phyloP scores from a whole-genome alignment of 179 eudicot species.

The Patellifolia procumbens region DNA sequence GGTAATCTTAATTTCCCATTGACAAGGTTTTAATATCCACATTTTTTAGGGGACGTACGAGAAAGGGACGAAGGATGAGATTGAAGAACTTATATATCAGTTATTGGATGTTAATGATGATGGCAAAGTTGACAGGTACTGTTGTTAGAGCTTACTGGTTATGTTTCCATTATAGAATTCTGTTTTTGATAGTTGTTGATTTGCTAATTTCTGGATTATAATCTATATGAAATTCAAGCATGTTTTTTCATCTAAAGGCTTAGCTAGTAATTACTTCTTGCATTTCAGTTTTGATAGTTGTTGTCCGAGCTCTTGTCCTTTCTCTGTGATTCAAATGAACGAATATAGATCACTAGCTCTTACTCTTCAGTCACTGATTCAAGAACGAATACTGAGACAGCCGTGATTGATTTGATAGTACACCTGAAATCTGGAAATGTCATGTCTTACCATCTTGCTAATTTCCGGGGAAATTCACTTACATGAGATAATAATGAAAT shows the following conservation, averaged over 20 bases:
- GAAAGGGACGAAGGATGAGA: conserved; percentile 83
- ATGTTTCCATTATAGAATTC: neutral
- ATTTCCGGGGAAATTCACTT: neutral
- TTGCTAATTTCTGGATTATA: neutral
- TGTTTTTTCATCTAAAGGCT: neutral
- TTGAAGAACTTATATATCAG: conserved; percentile 75
- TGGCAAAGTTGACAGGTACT: conserved; percentile 68
- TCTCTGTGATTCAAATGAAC: too few relatives aligned
- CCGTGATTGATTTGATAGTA: neutral
- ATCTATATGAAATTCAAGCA: neutral
- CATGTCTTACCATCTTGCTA: neutral
- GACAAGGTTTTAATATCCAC: conserved; percentile 2
- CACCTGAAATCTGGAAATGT: neutral
- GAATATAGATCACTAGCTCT: too few relatives aligned
- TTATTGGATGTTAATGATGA: conserved; percentile 69
- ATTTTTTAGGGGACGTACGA: conserved; percentile 74
- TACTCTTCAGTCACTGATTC: too few relatives aligned
- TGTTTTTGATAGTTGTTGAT: neutral
- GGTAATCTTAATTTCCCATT: conserved; percentile 6
- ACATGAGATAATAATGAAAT: neutral
- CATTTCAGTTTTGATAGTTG: too few relatives aligned
- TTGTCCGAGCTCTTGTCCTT: too few relatives aligned
- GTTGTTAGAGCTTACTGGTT: conserved; percentile 1
- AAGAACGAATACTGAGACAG: too few relatives aligned
- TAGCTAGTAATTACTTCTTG: too few relatives aligned